Base-by-base conservation (phyloP, 2,329 filamentous ascomycete genomes). In the Hymenotorrendiella dingleyae region DNA sequence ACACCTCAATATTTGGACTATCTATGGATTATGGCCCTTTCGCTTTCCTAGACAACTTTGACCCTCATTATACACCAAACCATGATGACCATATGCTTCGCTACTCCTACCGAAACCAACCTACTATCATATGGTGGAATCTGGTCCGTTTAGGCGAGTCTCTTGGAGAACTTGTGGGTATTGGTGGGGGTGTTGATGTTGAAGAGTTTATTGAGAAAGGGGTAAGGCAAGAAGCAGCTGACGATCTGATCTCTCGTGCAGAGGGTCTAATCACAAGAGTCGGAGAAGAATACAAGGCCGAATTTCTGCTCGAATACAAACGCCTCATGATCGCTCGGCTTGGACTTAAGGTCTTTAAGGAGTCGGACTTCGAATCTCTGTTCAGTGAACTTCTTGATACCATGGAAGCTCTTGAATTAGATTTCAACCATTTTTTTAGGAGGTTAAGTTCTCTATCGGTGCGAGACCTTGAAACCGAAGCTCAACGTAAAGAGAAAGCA, bases 61-160 rank as follows among this genome's bases (percentile, higher is more conserved):
- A 98, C 58, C 91, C 91, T 0, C 71, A 74, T 12, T 98, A 97
- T 63, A 98, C 93, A 0, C 93, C 93, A 1, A 98, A 98, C 60
- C 93, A 98, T 62, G 93, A 98, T 63, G 93, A 98, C 59, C 75
- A 84, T 59, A 76, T 84, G 67, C 70, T 94, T 22, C 79, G 93
- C 35, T 98, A 98, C 63, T 82, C 81, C 53, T 98, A 97, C 70
- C 82, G 83, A 53, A 95, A 95, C 62, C 93, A 98, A 61, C 90
- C 93, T 0, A 90, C 83, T 32, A 86, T 98, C 44, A 93, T 98
- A 59, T 98, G 93, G 93, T 98, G 93, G 93, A 97, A 97, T 58
- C 73, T 97, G 0, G 88, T 96, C 1, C 81, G 93, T 1, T 75
- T 98, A 0, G 93, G 89, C 44, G 93, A 98, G 66, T 78, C 85